phyloP scores from a whole-genome alignment of 2,329 filamentous ascomycete genomes.

The Claviceps fusiformis region DNA sequence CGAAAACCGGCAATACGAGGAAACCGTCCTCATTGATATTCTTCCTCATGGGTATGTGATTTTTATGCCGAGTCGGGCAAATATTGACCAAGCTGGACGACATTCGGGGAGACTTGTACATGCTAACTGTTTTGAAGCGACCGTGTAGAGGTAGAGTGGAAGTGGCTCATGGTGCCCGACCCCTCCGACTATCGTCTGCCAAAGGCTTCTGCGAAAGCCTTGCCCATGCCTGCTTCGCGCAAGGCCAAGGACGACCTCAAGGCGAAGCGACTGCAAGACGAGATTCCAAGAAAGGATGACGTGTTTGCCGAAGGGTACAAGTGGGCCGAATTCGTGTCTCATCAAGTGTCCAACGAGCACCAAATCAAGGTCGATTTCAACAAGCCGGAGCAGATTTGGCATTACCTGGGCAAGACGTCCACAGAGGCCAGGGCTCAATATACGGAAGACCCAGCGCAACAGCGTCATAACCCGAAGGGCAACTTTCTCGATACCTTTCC shows the following conservation, averaged over 20 bases:
- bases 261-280: conserved; percentile 46
- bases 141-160: conserved; percentile 68
- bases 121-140: conserved; percentile 42
- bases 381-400: conserved; percentile 68
- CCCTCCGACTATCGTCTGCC: conserved; percentile 55
- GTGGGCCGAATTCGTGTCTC: conserved; percentile 69
- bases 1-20: conserved; percentile 66
- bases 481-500: conserved; percentile 61
- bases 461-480: conserved; percentile 51
- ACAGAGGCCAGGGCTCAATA: conserved; percentile 88
- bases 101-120: not conserved
- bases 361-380: conserved; percentile 58
- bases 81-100: not conserved
- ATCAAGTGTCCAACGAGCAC: conserved; percentile 40
- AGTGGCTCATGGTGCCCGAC: conserved; percentile 65
- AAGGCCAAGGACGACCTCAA: conserved; percentile 55
- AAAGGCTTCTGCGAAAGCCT: conserved; percentile 61
- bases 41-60: conserved; percentile 67
- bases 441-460: conserved; percentile 56
- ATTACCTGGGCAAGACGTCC: conserved; percentile 74
- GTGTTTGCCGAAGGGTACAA: conserved; percentile 53
- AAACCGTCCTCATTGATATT: conserved; percentile 65
- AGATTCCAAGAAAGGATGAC: conserved; percentile 51
- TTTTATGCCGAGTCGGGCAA: not conserved
- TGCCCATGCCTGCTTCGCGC: conserved; percentile 52